These are phyloP conservation scores for Yamadazyma paraphyllophila DNA, from an alignment of 805 yeast genomes.

Conservation along the genomic window DNA sequence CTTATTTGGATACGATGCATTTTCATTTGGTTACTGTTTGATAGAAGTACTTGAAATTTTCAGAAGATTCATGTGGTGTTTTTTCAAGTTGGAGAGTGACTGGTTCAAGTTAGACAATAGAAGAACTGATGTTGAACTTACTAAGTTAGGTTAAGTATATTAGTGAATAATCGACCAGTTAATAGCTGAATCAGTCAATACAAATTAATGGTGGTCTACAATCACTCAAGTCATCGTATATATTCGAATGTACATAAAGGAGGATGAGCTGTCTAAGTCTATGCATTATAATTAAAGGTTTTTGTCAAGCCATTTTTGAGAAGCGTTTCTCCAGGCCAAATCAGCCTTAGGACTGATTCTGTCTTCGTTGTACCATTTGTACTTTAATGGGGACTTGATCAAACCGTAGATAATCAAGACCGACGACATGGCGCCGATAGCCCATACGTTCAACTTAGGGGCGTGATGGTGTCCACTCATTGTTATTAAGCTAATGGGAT, in stretches of 20 bases:
- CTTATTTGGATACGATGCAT: slow-evolving; percentile 38
- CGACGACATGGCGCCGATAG: slow-evolving; percentile 43
- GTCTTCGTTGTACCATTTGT: slow-evolving; percentile 40
- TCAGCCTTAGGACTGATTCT: slow-evolving; percentile 48
- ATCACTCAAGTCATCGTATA: neutral
- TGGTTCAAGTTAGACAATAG: slow-evolving; percentile 32
- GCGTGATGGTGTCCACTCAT: slow-evolving; percentile 28
- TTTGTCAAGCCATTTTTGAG: slow-evolving; percentile 43
- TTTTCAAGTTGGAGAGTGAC: slow-evolving; percentile 81
- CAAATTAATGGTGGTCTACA: too few relatives aligned
- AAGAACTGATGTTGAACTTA: neutral
- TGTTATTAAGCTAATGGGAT: neutral
- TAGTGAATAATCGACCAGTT: neutral
- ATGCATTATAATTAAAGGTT: slow-evolving; percentile 4
- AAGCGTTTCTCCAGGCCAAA: slow-evolving; percentile 47
- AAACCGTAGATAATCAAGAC: slow-evolving; percentile 34
- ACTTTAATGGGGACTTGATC: slow-evolving; percentile 43
- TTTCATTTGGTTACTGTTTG: slow-evolving; percentile 57
- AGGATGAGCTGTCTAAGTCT: neutral
- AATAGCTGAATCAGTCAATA: too few relatives aligned
- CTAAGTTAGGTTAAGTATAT: slow-evolving; percentile 1
- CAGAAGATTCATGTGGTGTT: slow-evolving; percentile 89
- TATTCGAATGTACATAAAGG: slow-evolving; percentile 3
- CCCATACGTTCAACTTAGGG: slow-evolving; percentile 39
- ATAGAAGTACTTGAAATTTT: slow-evolving; percentile 73